Conservation (phyloP, 805 yeast species). For the Candida golubevii region DNA sequence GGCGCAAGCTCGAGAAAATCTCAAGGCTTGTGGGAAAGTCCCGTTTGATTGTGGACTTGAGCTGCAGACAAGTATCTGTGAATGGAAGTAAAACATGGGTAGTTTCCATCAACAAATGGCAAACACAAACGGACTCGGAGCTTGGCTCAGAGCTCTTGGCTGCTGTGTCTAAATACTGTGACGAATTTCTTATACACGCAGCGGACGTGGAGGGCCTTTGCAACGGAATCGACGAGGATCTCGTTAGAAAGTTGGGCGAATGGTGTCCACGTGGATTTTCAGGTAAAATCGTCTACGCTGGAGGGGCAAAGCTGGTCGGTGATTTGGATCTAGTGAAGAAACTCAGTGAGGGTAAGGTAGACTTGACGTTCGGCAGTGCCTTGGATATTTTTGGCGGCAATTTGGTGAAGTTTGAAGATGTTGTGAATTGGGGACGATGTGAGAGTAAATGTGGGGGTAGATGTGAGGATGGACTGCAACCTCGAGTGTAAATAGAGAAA, state of each 20-base stretch:
- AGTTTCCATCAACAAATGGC: slow-evolving; percentile 99
- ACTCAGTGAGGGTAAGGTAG: slow-evolving; percentile 79
- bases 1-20: slow-evolving; percentile 50
- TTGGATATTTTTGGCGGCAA: slow-evolving; percentile 92
- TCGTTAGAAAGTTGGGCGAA: slow-evolving; percentile 66
- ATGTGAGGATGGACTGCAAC: neutral
- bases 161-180: slow-evolving; percentile 59
- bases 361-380: slow-evolving; percentile 89
- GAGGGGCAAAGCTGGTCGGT: slow-evolving; percentile 77
- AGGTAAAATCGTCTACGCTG: slow-evolving; percentile 87
- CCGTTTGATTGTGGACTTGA: slow-evolving; percentile 79
- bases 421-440: slow-evolving; percentile 56
- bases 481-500: neutral
- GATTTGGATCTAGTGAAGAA: slow-evolving; percentile 66
- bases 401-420: slow-evolving; percentile 70
- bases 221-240: slow-evolving; percentile 79
- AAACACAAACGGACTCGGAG: slow-evolving; percentile 67
- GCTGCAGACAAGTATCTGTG: slow-evolving; percentile 56
- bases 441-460: slow-evolving; percentile 44
- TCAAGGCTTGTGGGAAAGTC: slow-evolving; percentile 56
- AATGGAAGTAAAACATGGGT: slow-evolving; percentile 51
- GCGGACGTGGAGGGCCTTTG: slow-evolving; percentile 99
- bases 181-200: slow-evolving; percentile 90
- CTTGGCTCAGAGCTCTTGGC: slow-evolving; percentile 52
- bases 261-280: slow-evolving; percentile 61